Evolutionary conservation across 1,139 yeast genomes (phyloP), one percentile per base, ranked within the genome.

Genomic region (Wickerhamomyces sp.): DNA sequence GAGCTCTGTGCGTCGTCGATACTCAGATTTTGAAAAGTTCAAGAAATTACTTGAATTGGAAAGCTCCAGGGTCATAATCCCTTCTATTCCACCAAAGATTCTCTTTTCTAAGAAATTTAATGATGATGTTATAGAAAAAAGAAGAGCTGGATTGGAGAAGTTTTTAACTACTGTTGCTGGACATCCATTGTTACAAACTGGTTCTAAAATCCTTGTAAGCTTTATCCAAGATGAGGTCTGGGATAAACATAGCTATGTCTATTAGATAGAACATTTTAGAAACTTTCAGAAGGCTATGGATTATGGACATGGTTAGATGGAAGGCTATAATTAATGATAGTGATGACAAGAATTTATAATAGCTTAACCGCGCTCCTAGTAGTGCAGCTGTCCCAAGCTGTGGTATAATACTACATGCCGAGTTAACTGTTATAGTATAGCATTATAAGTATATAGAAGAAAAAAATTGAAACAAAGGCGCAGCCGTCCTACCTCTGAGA

Each of bases 101-200:
- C 17, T 70, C 35, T 65, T 73, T 46, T 76, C 79, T 36, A 72
- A 85, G 58, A 72, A 95, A 47, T 90, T 90, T 60, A 80, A 81
- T 43, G 95, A 87, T 45, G 81, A 85, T 36, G 84, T 84, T 43
- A 88, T 92, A 44, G 96, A 88, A 55, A 80, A 78, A 43, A 72
- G 98, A 52, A 70, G 96, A 43, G 79, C 74, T 49, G 97, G 96
- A 0, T 69, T 92, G 37, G 96, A 89, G 58, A 76, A 77, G 56
- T 92, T 94, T 62, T 61, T 92, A 32, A 74, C 75, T 41, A 71
- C 77, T 21, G 95, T 92, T 12, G 95, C 95, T 16, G 95, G 96
- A 9, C 98, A 92, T 60, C 98, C 98, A 2, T 65, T 92, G 45
- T 65, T 92, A 43, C 97, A 92, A 62, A 86, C 96, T 0, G 95